These are phyloP conservation scores for Colletotrichum kahawae DNA, from an alignment of 2,329 filamentous ascomycete genomes.

Conservation along the genomic window DNA sequence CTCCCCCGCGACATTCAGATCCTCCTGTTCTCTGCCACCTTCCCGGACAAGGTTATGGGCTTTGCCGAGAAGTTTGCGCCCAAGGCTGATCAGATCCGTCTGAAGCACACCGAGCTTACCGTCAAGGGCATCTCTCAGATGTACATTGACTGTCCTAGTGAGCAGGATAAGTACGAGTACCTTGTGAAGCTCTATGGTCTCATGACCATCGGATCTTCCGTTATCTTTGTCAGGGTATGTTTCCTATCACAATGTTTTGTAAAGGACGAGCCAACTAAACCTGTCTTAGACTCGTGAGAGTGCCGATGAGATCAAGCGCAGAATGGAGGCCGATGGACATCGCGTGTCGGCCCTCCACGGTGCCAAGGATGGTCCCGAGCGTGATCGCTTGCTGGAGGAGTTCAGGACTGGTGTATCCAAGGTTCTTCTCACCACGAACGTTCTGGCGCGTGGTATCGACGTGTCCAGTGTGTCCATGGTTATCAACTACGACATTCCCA, in stretches of 20 bases:
- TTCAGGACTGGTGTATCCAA: slow-evolving; percentile 90
- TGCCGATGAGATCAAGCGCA: slow-evolving; percentile 81
- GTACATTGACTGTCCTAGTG: slow-evolving; percentile 89
- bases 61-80: slow-evolving; percentile 89
- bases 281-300: slow-evolving; percentile 76
- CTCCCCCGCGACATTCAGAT: slow-evolving; percentile 81
- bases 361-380: slow-evolving; percentile 81
- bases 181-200: slow-evolving; percentile 93
- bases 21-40: slow-evolving; percentile 93
- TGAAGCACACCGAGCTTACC: slow-evolving; percentile 89
- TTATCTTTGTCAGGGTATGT: slow-evolving; percentile 92
- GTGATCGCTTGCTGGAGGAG: slow-evolving; percentile 82
- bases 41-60: slow-evolving; percentile 82
- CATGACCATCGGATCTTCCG: slow-evolving; percentile 95
- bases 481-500: slow-evolving; percentile 92
- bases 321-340: slow-evolving; percentile 89
- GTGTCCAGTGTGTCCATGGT: slow-evolving; percentile 93
- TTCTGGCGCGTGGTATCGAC: slow-evolving; percentile 94
- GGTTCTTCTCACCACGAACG: slow-evolving; percentile 97
- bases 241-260: neutral
- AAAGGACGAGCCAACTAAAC: neutral
- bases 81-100: slow-evolving; percentile 82
- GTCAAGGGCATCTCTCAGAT: slow-evolving; percentile 98
- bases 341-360: slow-evolving; percentile 90
- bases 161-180: slow-evolving; percentile 84